phyloP scores from a whole-genome alignment of 441 rosid genomes.

The Mallotus japonicus region DNA sequence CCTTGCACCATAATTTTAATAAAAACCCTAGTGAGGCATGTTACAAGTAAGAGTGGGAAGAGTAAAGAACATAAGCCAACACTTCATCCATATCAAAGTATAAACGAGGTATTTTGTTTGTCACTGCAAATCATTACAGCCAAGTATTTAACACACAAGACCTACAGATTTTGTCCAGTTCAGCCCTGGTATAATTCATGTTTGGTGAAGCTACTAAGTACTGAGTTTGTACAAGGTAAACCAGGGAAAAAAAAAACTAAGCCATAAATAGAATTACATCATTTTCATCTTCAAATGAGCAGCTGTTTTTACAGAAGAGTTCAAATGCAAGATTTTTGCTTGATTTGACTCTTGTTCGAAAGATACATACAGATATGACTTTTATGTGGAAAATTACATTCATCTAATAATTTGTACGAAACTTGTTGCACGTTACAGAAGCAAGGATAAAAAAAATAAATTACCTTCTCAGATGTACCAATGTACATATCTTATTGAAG shows the following conservation, averaged over 20 bases:
- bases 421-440: constrained; percentile 22
- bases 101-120: background rate
- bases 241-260: background rate
- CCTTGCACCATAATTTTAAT: no score
- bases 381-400: constrained; percentile 27
- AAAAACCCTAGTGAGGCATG: no score
- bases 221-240: background rate
- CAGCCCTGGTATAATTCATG: background rate
- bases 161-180: no score
- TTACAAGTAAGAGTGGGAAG: no score
- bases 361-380: constrained; percentile 27
- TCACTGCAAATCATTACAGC: background rate
- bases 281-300: constrained; percentile 19
- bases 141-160: background rate
- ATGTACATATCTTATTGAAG: constrained; percentile 29
- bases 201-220: background rate
- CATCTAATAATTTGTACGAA: constrained; percentile 20
- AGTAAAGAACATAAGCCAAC: background rate
- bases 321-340: constrained; percentile 16
- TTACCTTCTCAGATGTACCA: constrained; percentile 27
- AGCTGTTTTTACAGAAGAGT: constrained; percentile 27
- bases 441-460: constrained; percentile 16
- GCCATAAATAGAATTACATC: background rate
- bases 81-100: background rate
- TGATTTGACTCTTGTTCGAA: constrained; percentile 17